Conservation (phyloP, 2,329 filamentous ascomycete species). For the Byssothecium circinans region DNA sequence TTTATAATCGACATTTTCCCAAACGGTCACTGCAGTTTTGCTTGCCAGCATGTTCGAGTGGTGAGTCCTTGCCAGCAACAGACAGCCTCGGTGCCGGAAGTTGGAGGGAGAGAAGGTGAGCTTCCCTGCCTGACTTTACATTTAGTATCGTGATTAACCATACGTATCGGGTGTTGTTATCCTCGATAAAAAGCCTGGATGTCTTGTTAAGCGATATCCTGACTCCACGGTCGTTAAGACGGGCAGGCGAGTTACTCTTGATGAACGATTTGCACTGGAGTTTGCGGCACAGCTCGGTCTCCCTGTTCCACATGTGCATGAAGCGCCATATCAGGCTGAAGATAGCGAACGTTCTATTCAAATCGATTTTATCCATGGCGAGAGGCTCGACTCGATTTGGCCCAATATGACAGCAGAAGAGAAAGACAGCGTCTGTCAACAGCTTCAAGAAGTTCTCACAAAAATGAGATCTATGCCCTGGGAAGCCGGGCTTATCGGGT, state of each 20-base stretch:
- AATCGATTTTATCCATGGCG: conserved; percentile 15
- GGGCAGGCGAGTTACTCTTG: conserved; percentile 5
- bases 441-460: conserved; percentile 10
- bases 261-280: conserved; percentile 4
- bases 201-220: conserved; percentile 1
- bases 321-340: neutral
- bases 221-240: conserved; percentile 7
- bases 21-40: too few species aligned
- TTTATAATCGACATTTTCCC: too few species aligned
- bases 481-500: conserved; percentile 7
- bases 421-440: conserved; percentile 9
- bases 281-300: conserved; percentile 5
- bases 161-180: conserved; percentile 1
- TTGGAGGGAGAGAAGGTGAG: neutral
- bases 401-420: conserved; percentile 7
- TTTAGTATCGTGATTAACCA: neutral
- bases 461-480: conserved; percentile 7
- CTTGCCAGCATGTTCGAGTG: neutral
- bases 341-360: conserved; percentile 7
- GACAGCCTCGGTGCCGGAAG: too few species aligned
- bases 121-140: neutral
- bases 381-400: conserved; percentile 10
- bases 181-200: conserved; percentile 7
- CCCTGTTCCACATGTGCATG: conserved; percentile 9
- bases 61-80: neutral